Evolutionary conservation across 352 stramenopile species (phyloP).

Genomic region (Phytophthora kernoviae): DNA sequence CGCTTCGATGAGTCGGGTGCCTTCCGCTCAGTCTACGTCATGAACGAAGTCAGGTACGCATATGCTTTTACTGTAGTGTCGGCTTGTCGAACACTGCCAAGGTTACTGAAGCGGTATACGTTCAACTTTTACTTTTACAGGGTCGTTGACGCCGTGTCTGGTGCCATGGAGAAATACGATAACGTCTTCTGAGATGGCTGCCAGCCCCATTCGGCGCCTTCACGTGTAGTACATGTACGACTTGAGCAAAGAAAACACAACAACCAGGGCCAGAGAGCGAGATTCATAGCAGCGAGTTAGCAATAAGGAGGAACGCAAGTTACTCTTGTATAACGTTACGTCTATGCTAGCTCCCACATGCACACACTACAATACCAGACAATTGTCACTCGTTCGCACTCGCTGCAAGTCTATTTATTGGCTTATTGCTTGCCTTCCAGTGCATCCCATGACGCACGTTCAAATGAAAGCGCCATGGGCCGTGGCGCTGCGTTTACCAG

Average conservation of each 20-base stretch:
- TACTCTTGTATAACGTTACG: neutral
- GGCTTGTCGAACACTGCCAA: conserved; percentile 39
- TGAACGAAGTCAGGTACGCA: conserved; percentile 68
- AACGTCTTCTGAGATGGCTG: conserved; percentile 68
- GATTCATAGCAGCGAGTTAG: neutral
- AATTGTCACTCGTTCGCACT: neutral
- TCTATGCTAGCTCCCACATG: neutral
- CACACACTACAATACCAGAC: conserved; percentile 22
- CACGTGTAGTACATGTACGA: neutral
- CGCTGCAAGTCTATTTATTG: conserved; percentile 8
- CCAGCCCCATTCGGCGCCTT: neutral
- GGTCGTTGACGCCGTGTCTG: conserved; percentile 86
- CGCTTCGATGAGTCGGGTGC: conserved; percentile 86
- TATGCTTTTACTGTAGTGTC: neutral
- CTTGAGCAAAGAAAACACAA: neutral
- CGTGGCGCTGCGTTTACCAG: conserved; percentile 44
- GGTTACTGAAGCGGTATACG: neutral
- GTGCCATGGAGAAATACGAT: conserved; percentile 88
- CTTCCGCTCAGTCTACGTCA: conserved; percentile 89
- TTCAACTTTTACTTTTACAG: conserved; percentile 20
- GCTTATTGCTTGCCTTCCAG: conserved; percentile 40
- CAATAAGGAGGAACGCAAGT: neutral
- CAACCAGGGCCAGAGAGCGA: neutral
- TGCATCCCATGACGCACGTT: conserved; percentile 69
- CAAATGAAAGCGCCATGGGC: conserved; percentile 63